These are phyloP conservation scores for Eimeria maxima DNA, from an alignment of 169 alveolate species.

Conservation along the genomic window DNA sequence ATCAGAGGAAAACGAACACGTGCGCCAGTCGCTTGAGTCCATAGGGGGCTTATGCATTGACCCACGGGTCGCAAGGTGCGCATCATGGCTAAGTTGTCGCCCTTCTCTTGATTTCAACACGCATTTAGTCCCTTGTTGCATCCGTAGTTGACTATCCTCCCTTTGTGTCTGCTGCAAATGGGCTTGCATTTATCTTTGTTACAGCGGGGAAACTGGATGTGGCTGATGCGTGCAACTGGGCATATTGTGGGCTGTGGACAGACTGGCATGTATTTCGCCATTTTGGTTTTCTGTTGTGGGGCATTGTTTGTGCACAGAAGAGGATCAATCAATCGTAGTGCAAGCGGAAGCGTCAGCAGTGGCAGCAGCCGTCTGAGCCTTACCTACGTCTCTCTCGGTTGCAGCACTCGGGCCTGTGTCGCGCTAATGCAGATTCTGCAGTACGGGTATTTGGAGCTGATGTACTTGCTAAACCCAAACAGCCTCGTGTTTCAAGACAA, in stretches of 20 bases:
- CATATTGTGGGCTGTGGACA: background rate
- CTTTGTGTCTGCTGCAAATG: too few relatives aligned
- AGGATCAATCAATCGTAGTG: constrained; percentile 33
- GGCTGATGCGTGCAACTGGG: too few relatives aligned
- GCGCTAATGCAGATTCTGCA: constrained; percentile 47
- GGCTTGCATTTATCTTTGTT: too few relatives aligned
- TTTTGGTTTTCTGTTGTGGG: background rate
- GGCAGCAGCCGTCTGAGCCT: constrained; percentile 52
- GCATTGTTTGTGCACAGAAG: constrained; percentile 1
- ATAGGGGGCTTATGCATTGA: constrained; percentile 37
- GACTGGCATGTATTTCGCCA: background rate
- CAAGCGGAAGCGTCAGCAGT: constrained; percentile 74
- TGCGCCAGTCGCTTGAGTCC: constrained; percentile 38
- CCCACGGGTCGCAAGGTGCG: constrained; percentile 4
- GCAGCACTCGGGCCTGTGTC: constrained; percentile 60
- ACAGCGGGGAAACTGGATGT: too few relatives aligned
- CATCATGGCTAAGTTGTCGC: background rate
- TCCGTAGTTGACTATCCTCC: background rate
- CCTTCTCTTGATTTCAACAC: background rate
- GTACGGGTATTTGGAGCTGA: constrained; percentile 43
- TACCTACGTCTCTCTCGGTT: constrained; percentile 43
- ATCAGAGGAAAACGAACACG: constrained; percentile 35
- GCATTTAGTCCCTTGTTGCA: background rate
- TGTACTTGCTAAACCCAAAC: constrained; percentile 30
- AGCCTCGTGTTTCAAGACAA: constrained; percentile 48